Percentiles rank a stretch among this genome's conserved stretches.
Evolutionary conservation across 805 yeast genomes (phyloP).

Genomic region (Pichia scutulata): DNA sequence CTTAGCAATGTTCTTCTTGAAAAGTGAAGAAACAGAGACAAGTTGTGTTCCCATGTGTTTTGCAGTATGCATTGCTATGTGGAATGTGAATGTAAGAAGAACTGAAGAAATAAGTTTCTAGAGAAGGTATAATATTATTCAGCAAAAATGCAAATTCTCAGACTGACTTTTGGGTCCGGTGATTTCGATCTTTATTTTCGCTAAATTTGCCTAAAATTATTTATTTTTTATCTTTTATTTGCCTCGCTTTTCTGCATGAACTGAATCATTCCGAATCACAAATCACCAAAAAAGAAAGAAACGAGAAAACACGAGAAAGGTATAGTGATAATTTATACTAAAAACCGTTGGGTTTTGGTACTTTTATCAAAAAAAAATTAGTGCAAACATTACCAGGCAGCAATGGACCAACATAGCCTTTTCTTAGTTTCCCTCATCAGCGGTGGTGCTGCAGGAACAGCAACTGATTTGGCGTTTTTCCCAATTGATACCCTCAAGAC

Average conservation of each 20-base stretch:
- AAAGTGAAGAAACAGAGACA: background rate
- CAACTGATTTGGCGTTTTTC: constrained; percentile 89
- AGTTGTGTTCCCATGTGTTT: background rate
- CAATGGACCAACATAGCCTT: background rate
- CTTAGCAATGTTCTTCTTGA: background rate
- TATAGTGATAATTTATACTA: no score
- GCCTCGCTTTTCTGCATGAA: background rate
- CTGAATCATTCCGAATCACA: background rate
- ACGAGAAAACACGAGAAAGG: background rate
- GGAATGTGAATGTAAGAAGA: background rate
- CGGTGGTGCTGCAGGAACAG: constrained; percentile 95
- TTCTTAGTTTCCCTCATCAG: constrained; percentile 31
- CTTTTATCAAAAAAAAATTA: background rate
- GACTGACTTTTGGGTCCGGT: background rate
- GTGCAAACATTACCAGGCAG: background rate
- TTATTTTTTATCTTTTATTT: background rate
- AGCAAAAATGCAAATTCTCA: background rate
- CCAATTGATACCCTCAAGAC: constrained; percentile 96
- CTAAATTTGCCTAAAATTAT: background rate
- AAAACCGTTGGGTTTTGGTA: background rate
- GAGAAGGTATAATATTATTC: background rate
- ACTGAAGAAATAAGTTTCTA: no score
- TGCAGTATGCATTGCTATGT: background rate
- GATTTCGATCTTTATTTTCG: background rate
- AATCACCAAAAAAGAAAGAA: background rate